These are phyloP conservation scores for Rhizophora mangle DNA, from an alignment of 345 rosid species.

Conservation along the genomic window DNA sequence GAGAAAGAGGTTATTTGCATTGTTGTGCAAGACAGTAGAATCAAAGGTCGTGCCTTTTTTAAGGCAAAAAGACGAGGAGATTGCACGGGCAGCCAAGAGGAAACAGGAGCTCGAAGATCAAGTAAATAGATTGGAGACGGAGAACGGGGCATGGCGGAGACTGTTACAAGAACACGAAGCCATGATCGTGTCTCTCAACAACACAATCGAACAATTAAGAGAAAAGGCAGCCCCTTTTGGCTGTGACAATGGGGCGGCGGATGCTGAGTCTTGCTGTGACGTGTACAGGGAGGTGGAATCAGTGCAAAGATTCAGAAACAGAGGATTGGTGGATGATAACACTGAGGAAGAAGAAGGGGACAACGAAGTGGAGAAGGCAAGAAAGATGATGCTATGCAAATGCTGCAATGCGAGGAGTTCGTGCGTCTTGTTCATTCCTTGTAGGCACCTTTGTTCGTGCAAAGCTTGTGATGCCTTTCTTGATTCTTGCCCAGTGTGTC, in stretches of 20 bases:
- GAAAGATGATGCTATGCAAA: conserved; percentile 38
- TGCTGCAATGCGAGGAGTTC: conserved; percentile 48
- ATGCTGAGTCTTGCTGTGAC: conserved; percentile 55
- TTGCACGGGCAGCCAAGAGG: conserved; percentile 22
- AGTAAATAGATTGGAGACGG: conserved; percentile 30
- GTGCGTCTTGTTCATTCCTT: conserved; percentile 81
- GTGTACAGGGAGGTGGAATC: conserved; percentile 7
- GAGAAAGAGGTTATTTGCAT: conserved; percentile 23
- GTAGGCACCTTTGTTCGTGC: conserved; percentile 89
- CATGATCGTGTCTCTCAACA: conserved; percentile 29
- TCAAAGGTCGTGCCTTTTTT: conserved; percentile 27
- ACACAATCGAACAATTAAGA: conserved; percentile 40
- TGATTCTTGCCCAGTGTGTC: conserved; percentile 70
- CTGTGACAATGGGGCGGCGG: conserved; percentile 37
- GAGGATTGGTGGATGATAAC: conserved; percentile 8
- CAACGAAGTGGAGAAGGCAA: background rate
- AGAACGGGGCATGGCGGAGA: conserved; percentile 36
- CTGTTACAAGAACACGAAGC: conserved; percentile 37
- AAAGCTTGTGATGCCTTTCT: conserved; percentile 50
- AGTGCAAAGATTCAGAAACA: conserved; percentile 18
- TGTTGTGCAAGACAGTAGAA: conserved; percentile 26
- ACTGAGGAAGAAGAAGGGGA: background rate
- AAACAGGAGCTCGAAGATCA: conserved; percentile 31
- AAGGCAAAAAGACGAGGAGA: conserved; percentile 35
- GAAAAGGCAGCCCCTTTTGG: conserved; percentile 40